Evolutionary conservation across 352 stramenopile genomes (phyloP).

Genomic region (Phytopythium oedochilum): DNA sequence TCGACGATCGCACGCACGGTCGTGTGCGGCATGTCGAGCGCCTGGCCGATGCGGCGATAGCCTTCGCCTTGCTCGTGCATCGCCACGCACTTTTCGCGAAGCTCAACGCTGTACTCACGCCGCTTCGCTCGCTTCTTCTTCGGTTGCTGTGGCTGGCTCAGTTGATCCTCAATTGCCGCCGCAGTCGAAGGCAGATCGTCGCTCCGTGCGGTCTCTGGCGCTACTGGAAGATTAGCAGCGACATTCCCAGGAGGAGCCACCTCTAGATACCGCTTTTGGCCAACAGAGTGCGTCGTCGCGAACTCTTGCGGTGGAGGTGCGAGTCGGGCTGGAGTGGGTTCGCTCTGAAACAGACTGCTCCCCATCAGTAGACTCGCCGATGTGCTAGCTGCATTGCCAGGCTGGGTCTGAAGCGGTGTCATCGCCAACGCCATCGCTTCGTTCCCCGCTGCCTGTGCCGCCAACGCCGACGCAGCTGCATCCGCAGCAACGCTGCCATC

Average conservation of each 20-base stretch:
- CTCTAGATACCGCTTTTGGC: not conserved
- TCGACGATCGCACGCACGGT: slow-evolving; percentile 70
- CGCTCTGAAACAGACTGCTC: not conserved
- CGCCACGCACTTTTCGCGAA: slow-evolving; percentile 50
- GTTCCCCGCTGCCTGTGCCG: not conserved
- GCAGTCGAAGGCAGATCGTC: not conserved
- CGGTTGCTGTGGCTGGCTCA: not conserved
- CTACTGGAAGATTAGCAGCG: too few relatives aligned
- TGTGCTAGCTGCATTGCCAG: not conserved
- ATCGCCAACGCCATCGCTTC: not conserved
- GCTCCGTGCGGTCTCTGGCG: too few relatives aligned
- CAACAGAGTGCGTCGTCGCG: not conserved
- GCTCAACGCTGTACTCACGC: slow-evolving; percentile 51
- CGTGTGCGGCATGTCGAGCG: slow-evolving; percentile 62
- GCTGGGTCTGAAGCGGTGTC: not conserved
- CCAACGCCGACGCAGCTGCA: not conserved
- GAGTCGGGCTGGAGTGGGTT: not conserved
- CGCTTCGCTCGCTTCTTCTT: slow-evolving; percentile 26
- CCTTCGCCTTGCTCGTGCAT: slow-evolving; percentile 46
- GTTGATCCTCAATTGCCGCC: not conserved
- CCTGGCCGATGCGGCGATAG: slow-evolving; percentile 53
- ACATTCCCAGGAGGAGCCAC: too few relatives aligned
- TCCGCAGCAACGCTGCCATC: not conserved
- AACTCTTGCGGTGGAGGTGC: not conserved
- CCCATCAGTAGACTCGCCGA: too few relatives aligned